These are phyloP conservation scores for Porphyrellus cyaneotinctus DNA, from an alignment of 768 basidiomycete species.

Conservation along the genomic window DNA sequence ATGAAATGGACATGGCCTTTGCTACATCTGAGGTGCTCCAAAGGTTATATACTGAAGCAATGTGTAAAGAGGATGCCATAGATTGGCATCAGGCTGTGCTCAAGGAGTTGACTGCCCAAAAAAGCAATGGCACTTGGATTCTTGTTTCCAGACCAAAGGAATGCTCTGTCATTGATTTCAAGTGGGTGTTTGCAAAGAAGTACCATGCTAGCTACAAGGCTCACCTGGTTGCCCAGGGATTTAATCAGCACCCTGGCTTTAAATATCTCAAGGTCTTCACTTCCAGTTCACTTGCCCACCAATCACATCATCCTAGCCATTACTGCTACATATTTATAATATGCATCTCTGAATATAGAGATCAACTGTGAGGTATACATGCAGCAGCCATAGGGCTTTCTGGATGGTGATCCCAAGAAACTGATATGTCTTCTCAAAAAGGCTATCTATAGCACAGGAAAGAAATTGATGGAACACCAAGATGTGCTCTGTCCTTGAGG, in stretches of 20 bases:
- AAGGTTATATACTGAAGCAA: no score
- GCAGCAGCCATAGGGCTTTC: no score
- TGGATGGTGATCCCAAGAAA: no score
- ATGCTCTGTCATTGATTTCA: conserved; percentile 29
- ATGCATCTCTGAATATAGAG: not conserved
- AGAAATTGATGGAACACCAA: no score
- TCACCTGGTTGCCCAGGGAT: conserved; percentile 26
- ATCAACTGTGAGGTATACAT: no score
- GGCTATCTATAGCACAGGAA: no score
- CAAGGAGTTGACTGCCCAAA: not conserved
- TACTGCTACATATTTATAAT: not conserved
- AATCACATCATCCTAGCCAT: not conserved
- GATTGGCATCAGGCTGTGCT: no score
- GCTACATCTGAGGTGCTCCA: no score
- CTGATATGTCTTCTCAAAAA: no score
- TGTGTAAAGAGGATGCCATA: no score
- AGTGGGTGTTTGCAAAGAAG: conserved; percentile 34
- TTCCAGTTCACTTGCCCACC: not conserved
- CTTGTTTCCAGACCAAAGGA: conserved; percentile 3
- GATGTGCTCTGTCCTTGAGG: no score
- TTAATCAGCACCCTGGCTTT: conserved; percentile 27
- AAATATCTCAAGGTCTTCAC: conserved; percentile 33
- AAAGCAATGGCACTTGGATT: not conserved
- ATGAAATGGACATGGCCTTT: no score
- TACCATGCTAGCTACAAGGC: conserved; percentile 30